Evolutionary conservation across 148 eudicot species (phyloP), one percentile per base, ranked within the genome.

Genomic region (Rhododendron ferrugineum): DNA sequence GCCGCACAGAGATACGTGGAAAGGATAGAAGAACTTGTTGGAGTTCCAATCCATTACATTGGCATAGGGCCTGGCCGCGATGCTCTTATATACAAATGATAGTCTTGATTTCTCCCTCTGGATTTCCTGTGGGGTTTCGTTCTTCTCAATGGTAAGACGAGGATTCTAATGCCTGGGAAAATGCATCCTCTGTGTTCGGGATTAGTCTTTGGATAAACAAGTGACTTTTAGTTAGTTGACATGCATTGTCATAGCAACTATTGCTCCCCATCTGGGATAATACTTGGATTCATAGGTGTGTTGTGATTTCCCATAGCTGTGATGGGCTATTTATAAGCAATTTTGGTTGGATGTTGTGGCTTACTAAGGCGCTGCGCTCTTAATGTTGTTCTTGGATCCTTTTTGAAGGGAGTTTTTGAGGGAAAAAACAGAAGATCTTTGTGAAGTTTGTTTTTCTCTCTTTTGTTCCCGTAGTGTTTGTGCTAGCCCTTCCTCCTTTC

Each of bases 21-120:
- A 88, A 91, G 98, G 91, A 90, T 96, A 84, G 98, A 96, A 93
- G 93, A 94, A 83, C 84, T 72, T 81, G 93, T 93, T 64, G 97
- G 99, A 28, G 88, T 93, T 76, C 98, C 99, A 34, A 40, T 96
- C 85, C 93, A 96, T 88, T 96, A 95, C 88, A 95, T 96, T 34
- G 98, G 98, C 34, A 87, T 94, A 11, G 99, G 70, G 50, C 99
- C 99, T 7, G 99, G 98, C 32, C 94, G 99, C 16, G 98, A 96
- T 89, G 99, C 99, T 86, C 93, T 96, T 77, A 96, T 96, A 88
- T 92, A 89, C 93, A 95, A 94, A 86, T 86, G 77, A 86, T 75
- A 11, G 1, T 16, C 6, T n/a, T 42, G 30, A n/a, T 44, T 66
- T 64, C 50, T 52, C 47, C 49, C 60, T 66, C 4, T 7, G 28